Base-by-base conservation (phyloP, 2,329 filamentous ascomycete genomes). In the Curvularia hawaiiensis region DNA sequence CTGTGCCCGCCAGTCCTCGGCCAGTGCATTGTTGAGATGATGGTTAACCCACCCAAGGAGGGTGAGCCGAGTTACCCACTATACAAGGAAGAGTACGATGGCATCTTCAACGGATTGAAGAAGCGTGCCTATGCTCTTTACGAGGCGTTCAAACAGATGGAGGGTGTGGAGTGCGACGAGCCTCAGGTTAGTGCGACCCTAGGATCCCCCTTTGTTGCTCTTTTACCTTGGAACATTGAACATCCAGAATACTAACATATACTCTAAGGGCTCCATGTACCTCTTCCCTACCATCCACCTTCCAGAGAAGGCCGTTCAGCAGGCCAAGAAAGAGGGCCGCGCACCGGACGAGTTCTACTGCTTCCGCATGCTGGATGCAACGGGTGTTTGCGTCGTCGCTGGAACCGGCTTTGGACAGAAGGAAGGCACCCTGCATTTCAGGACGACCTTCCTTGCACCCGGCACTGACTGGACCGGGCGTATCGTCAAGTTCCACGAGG, bases 21-120 rank as follows among this genome's bases (percentile, higher is more conserved):
- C 59, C 95, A 99, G 83, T 98, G 95, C 80, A 84, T 98, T 47
- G 91, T 99, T 60, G 95, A 98, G 82, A 82, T 97, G 76, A 97
- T 98, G 94, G 92, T 97, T 72, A 97, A 98, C 83, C 95, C 95
- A 52, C 95, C 95, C 39, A 84, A 85, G 72, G 79, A 87, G 68
- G 94, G 95, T 58, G 89, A 96, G 59, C 90, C 91, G 16, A 96
- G 91, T 65, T 90, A 90, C 78, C 87, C 88, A 63, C 85, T 94
- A 52, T 98, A 98, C 83, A 81, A 89, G 72, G 75, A 89, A 75
- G 95, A 99, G 78, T 97, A 95, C 81, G 87, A 89, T 74, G 83
- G 79, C 69, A 97, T 97, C 77, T 92, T 88, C 77, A 79, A 88
- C 52, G 90, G 91, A 49, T 84, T 99, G 57, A 86, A 87, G 72